Conservation (phyloP, 2,329 filamentous ascomycete species). For the Aspergillus pseudoglaucus region DNA sequence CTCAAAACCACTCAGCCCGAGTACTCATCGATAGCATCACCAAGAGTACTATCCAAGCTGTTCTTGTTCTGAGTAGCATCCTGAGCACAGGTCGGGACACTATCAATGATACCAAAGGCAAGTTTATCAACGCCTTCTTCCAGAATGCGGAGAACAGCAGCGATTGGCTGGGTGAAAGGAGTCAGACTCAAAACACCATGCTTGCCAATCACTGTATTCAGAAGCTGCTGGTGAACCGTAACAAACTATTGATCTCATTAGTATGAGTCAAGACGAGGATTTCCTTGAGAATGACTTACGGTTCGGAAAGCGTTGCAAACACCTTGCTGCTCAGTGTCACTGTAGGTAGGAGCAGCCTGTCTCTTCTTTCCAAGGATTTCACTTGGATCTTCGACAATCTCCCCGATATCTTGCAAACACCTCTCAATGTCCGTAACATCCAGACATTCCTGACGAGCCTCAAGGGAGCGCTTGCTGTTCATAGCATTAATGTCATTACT, state of each 20-base stretch:
- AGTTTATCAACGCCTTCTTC: neutral
- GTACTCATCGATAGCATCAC: neutral
- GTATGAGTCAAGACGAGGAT: neutral
- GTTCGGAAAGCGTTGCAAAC: neutral
- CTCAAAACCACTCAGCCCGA: neutral
- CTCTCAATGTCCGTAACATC: neutral
- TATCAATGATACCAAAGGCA: neutral
- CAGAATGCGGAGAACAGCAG: neutral
- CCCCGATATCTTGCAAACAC: neutral
- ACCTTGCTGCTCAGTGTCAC: neutral
- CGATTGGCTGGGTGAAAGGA: neutral
- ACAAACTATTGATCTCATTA: conserved; percentile 2
- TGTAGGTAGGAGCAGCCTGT: neutral
- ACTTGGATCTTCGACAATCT: neutral
- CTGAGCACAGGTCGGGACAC: neutral
- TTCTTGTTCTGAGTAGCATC: neutral
- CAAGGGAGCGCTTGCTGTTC: neutral
- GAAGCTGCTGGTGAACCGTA: conserved; percentile 2
- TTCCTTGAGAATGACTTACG: neutral
- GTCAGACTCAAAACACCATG: conserved; percentile 5
- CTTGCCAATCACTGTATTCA: conserved; percentile 5
- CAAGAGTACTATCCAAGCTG: neutral
- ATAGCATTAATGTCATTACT: neutral
- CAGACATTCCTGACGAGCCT: neutral
- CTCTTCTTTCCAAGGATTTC: neutral